phyloP scores from a whole-genome alignment of 768 basidiomycete species.

The Pisolithus tinctorius region DNA sequence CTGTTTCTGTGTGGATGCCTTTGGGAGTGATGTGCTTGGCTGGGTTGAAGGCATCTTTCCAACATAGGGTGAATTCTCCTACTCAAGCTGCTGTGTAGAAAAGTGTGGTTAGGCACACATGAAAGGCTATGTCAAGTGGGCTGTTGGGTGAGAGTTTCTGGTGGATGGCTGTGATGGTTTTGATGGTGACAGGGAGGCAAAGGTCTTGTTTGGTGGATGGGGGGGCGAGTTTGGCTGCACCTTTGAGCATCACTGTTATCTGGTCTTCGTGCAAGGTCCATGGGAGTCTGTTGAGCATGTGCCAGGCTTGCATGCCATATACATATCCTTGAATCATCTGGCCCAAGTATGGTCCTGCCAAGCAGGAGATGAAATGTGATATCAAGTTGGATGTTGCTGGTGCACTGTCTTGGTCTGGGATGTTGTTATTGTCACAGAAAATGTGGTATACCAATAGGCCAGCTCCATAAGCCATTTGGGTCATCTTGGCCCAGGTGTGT shows the following conservation, averaged over 20 bases:
- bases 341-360: constrained; percentile 2
- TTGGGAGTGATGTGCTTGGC: constrained; percentile 8
- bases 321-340: constrained; percentile 5
- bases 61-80: constrained; percentile 18
- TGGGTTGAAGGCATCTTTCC: constrained; percentile 9
- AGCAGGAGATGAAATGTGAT: not conserved
- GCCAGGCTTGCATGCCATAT: constrained; percentile 12
- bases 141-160: not conserved
- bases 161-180: not conserved
- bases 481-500: constrained; percentile 23
- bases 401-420: constrained; percentile 7
- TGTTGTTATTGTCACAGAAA: constrained; percentile 29
- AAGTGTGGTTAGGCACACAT: constrained; percentile 12
- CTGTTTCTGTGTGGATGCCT: not conserved
- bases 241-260: too few species aligned
- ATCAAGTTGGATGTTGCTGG: constrained; percentile 1
- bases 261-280: too few species aligned
- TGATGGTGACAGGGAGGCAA: not conserved
- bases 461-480: constrained; percentile 29
- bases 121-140: constrained; percentile 5
- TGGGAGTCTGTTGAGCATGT: constrained; percentile 12
- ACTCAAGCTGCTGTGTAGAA: constrained; percentile 5
- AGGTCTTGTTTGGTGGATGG: constrained; percentile 10
- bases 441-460: constrained; percentile 35
- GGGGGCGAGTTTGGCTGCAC: too few species aligned